These are phyloP conservation scores for Trypanosoma theileri DNA, from an alignment of 208 protist species.

Conservation along the genomic window DNA sequence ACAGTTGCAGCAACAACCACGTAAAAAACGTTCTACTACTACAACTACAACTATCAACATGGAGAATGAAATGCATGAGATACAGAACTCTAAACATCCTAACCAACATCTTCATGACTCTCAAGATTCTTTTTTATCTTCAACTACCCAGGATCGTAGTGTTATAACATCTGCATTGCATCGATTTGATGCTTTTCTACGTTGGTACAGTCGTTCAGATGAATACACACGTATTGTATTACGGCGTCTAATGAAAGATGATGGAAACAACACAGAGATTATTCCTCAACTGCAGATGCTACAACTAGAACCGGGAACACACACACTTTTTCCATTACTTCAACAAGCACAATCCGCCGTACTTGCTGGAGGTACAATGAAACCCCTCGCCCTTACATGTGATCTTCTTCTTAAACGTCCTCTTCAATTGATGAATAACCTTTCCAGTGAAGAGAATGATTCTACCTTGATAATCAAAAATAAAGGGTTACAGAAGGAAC, in stretches of 20 bases:
- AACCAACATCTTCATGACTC: no score
- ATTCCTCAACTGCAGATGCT: constrained; percentile 41
- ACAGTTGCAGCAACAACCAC: background rate
- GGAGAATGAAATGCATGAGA: background rate
- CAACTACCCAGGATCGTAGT: background rate
- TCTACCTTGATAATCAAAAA: background rate
- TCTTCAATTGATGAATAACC: background rate
- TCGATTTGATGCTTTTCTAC: constrained; percentile 40
- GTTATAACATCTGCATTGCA: constrained; percentile 26
- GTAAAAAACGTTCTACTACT: background rate
- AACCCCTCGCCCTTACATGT: constrained; percentile 82
- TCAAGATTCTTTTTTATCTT: background rate
- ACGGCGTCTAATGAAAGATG: background rate
- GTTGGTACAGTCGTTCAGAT: constrained; percentile 33
- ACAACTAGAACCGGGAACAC: constrained; percentile 63
- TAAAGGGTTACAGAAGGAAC: background rate
- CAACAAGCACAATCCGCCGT: constrained; percentile 61
- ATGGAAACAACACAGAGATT: background rate
- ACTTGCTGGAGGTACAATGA: constrained; percentile 93
- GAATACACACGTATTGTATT: constrained; percentile 22
- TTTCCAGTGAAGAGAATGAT: background rate
- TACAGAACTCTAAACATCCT: background rate
- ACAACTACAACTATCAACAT: no score
- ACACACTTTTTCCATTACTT: constrained; percentile 62
- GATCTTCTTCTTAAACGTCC: constrained; percentile 57